phyloP scores from a whole-genome alignment of 2,329 filamentous ascomycete genomes.

The Scleromitrula shiraiana region DNA sequence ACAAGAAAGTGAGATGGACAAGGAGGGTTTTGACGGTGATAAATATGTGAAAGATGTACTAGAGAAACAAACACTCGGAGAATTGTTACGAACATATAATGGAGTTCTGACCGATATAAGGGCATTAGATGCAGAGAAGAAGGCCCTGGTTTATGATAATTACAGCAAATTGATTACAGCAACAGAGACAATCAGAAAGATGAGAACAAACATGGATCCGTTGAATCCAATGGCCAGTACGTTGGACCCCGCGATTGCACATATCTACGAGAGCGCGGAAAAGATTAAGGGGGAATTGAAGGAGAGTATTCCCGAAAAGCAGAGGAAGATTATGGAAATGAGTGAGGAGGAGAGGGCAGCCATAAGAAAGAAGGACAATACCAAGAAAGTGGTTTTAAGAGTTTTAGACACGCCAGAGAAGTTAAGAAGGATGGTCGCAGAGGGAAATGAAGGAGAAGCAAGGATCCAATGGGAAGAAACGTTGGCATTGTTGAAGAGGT shows the following conservation, averaged over 20 bases:
- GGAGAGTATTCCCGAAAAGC: conserved; percentile 29
- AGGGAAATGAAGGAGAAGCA: conserved; percentile 57
- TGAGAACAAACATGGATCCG: conserved; percentile 76
- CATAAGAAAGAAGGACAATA: conserved; percentile 12
- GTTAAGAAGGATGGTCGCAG: conserved; percentile 48
- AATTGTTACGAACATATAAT: conserved; percentile 63
- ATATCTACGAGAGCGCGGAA: conserved; percentile 50
- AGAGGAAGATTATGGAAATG: conserved; percentile 55
- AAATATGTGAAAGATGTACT: conserved; percentile 57
- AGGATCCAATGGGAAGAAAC: conserved; percentile 34
- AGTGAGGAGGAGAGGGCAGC: conserved; percentile 40
- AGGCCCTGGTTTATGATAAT: conserved; percentile 96
- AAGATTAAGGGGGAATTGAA: conserved; percentile 23
- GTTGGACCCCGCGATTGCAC: conserved; percentile 63
- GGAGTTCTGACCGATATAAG: conserved; percentile 72
- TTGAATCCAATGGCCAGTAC: conserved; percentile 64
- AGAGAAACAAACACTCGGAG: conserved; percentile 55
- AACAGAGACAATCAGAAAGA: conserved; percentile 89
- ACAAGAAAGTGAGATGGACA: conserved; percentile 65
- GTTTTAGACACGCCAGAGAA: conserved; percentile 30
- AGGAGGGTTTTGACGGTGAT: conserved; percentile 62
- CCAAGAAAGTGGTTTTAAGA: conserved; percentile 18
- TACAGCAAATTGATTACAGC: conserved; percentile 96
- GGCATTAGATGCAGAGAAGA: conserved; percentile 89
- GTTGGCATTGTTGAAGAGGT: conserved; percentile 22